Base-by-base conservation (phyloP, 139 green algal genomes). In the Chlorella sp. region DNA sequence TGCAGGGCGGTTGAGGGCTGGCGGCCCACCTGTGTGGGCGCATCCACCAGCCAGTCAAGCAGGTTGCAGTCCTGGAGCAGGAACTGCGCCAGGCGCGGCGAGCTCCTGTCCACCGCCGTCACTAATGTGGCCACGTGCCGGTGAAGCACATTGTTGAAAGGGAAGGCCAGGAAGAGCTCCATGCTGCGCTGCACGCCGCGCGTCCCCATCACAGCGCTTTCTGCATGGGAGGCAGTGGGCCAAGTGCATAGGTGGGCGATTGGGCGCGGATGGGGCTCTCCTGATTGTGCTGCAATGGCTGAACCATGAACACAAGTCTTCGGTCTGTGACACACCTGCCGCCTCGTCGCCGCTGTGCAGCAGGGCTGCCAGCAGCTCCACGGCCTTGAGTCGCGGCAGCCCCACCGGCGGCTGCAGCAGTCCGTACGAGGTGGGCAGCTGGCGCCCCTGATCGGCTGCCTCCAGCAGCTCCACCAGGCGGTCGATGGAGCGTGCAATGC, bases 101-200 rank as follows among this genome's bases (percentile, higher is more conserved):
- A 91, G 21, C 82, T 84, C 34, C 28, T 23, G 30, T 89, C 87
- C 26, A 91, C 72, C 1, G 87, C 83, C n/a, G 41, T 78, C 25
- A 98, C n/a, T 82, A 98, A 83, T 4, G 74, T 73, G 1, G 85
- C 81, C 21, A 96, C 93, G 41, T 92, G 90, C 79, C 94, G 92
- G 84, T 98, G 96, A 84, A 98, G 87, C 57, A 95, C 87, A 87
- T 96, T 97, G 90, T 98, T 98, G 94, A 98, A 98, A 39, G 96
- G 95, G 86, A 94, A 96, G 21, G 72, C 68, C 65, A 90, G 74
- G 56, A 98, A 95, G 30, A 98, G 92, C 55, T 93, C 74, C 81
- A 98, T 87, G 86, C 90, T 93, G 9, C 84, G 44, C 12, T 85
- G 83, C 34, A 98, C 67, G 17, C 87, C 88, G 20, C 78, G 82